Evolutionary conservation across 352 stramenopile genomes (phyloP), one percentile per base, ranked within the genome.

Genomic region (Stephanocyclus meneghinianus): DNA sequence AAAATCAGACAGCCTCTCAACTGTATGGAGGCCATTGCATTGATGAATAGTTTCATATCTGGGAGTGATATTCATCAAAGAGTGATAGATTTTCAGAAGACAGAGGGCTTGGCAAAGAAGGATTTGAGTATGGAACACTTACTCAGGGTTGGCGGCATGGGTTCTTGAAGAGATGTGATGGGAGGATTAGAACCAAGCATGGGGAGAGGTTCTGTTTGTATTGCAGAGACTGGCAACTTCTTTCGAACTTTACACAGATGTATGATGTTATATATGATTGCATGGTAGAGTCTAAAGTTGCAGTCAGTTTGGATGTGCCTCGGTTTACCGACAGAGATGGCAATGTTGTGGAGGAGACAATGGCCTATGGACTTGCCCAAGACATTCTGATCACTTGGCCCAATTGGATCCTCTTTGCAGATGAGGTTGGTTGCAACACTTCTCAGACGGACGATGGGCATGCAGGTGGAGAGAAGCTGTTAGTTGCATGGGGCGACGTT

Each of bases 261-360:
- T 78, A 78, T 37, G 13, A 71, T 51, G 16, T 66, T 6, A 61
- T 71, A 7, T 71, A 78, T 15, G 13, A 65, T 71, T 59, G 48
- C 15, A 71, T 78, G 48, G 61, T 71, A 13, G 50, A 66, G 35
- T 37, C 60, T n/a, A 4, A 30, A 26, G 35, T 71, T 2, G 70
- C 61, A 64, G 26, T 61, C 5, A 5, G 26, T 2, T 32, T 63
- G 2, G 32, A 61, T 13, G 35, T n/a, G 6, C 37, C 47, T 51
- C 2, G 65, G 1, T 78, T 42, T 37, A 65, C 44, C 1, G 61
- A 78, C 26, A 65, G 21, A 30, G 8, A 65, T 18, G 60, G 70
- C 26, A 78, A 78, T 44, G 1, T 45, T 59, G 45, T 59, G 26
- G n/a, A 62, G 11, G 35, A 78, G 15, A 10, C 16, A 37, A 7